phyloP scores from a whole-genome alignment of 1,284 basidiomycete species.

The Ceratobasidium sp. region DNA sequence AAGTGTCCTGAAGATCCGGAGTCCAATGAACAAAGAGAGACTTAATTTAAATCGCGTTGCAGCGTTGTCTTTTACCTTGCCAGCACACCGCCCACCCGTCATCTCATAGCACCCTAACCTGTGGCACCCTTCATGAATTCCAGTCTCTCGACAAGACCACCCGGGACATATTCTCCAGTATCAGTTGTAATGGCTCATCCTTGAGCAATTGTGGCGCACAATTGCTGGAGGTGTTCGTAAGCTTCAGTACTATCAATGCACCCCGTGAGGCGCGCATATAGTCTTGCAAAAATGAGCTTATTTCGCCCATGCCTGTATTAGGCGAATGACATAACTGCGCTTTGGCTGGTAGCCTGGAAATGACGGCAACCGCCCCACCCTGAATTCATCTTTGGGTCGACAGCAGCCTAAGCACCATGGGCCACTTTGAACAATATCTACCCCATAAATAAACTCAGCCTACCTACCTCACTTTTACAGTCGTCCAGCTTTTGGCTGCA shows the following conservation, averaged over 20 bases:
- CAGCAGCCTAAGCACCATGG: slow-evolving; percentile 4
- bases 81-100: too few species aligned
- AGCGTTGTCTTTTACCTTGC: too few species aligned
- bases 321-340: background rate
- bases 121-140: too few species aligned
- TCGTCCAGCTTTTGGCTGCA: background rate
- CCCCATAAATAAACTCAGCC: background rate
- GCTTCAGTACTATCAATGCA: background rate
- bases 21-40: too few species aligned
- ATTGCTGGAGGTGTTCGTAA: background rate
- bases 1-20: too few species aligned
- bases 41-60: too few species aligned
- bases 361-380: background rate
- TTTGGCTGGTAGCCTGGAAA: background rate
- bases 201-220: background rate
- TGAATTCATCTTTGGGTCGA: background rate
- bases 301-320: background rate
- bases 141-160: background rate
- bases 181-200: background rate
- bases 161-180: background rate
- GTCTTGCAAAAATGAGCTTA: background rate
- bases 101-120: too few species aligned
- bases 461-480: slow-evolving; percentile 8
- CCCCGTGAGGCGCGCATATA: background rate
- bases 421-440: background rate